Percentiles rank a stretch among this genome's conserved stretches.
These are phyloP conservation scores for Thuidium tamariscinum DNA, from an alignment of 225 moss, liverwort and hornwort genomes.

Conservation along the genomic window DNA sequence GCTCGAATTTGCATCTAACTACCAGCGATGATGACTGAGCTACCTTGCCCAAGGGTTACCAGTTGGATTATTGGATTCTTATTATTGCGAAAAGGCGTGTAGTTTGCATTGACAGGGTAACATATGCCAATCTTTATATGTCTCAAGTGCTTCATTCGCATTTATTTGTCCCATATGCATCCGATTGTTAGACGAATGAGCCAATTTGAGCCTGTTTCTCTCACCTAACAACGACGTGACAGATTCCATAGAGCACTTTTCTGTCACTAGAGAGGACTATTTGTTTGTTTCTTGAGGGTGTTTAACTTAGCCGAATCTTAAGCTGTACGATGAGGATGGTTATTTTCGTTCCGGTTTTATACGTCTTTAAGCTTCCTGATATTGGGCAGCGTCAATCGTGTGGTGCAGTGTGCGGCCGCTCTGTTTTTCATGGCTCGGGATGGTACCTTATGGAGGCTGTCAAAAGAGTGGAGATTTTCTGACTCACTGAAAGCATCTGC, in stretches of 20 bases:
- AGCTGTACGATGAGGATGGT: background rate
- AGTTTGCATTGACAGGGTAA: background rate
- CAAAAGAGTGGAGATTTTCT: conserved; percentile 57
- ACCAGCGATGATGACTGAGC: background rate
- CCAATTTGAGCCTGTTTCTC: background rate
- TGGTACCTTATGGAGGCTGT: conserved; percentile 35
- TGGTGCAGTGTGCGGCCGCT: conserved; percentile 57
- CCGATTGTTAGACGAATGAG: background rate
- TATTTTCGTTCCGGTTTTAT: background rate
- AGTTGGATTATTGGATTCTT: background rate
- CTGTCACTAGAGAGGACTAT: background rate
- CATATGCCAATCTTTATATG: background rate
- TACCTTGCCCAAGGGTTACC: background rate
- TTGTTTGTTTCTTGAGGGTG: background rate
- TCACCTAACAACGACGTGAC: background rate
- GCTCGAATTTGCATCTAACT: conserved; percentile 1
- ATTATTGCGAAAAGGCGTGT: background rate
- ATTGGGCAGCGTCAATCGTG: background rate
- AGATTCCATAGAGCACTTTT: background rate
- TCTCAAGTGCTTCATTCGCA: background rate
- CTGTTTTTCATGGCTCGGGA: conserved; percentile 44
- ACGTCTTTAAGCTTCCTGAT: background rate
- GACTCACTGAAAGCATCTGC: conserved; percentile 80
- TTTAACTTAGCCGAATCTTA: background rate
- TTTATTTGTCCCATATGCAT: background rate